Base-by-base conservation (phyloP, 2,329 filamentous ascomycete genomes). In the Fusarium solani-melongenae region DNA sequence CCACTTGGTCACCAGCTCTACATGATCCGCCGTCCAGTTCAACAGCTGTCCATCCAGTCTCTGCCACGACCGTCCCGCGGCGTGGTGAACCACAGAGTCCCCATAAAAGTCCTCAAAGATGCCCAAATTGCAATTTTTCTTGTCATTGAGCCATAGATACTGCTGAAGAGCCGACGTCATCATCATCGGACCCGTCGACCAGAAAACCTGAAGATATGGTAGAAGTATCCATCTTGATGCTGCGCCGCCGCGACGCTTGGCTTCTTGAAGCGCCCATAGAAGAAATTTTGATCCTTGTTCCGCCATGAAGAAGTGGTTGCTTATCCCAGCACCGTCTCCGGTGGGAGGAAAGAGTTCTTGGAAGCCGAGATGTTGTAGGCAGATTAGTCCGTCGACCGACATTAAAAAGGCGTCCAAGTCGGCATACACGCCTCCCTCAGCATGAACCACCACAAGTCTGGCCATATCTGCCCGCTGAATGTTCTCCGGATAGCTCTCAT, bases 101-200 rank as follows among this genome's bases (percentile, higher is more conserved):
- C 39, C 29, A n/a, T 39, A 64, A 14, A 36, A 17, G 12, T 39
- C 31, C 5, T 49, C 53, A 24, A 64, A 36, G 7, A 64, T 56
- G 3, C 55, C 55, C 10, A 39, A 2, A 38, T 58, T 58, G 3
- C 34, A 58, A 8, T 39, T 34, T 6, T 17, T 38, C 24, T 46
- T 34, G 14, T 49, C 33, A 15, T 64, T 49, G 14, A 46, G 46
- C 39, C 55, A 58, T 1, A 29, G 1, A 6, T 59, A 38, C 24
- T 38, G 31, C 6, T 58, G 62, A 2, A 58, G 36, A 2, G 39
- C 62, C 1, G 62, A 44, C 1, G 62, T 64, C 39, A 64, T 41
- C 62, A 64, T 64, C 62, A 64, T 46, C 27, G 62, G 62, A 8
- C 62, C 62, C 7, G 62, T 64, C 4, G 62, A 64, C 62, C 62